These are phyloP conservation scores for Wallacemonas sp. DNA, from an alignment of 208 protist genomes.

Conservation along the genomic window DNA sequence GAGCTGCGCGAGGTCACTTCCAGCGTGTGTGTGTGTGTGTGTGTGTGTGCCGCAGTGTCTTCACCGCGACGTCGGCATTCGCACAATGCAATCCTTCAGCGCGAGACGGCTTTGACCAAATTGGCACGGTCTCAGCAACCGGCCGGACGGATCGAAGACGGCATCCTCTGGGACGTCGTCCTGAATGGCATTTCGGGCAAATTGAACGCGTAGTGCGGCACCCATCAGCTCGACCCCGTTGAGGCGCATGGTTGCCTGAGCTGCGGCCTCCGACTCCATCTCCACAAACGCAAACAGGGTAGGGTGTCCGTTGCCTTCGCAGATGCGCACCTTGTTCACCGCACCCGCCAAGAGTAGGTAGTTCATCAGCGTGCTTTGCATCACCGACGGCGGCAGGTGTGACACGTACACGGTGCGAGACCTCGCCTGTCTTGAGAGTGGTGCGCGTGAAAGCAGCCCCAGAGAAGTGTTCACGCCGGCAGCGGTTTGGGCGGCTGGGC, in stretches of 20 bases:
- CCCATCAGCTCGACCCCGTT: conserved; percentile 61
- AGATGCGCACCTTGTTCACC: conserved; percentile 83
- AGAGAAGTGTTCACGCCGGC: too few relatives aligned
- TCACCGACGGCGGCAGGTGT: conserved; percentile 52
- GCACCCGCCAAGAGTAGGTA: conserved; percentile 44
- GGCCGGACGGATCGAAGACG: conserved; percentile 29
- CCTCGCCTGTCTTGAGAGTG: conserved; percentile 14
- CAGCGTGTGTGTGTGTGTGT: too few relatives aligned
- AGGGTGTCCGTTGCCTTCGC: conserved; percentile 49
- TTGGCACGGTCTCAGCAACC: conserved; percentile 43
- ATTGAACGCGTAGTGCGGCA: conserved; percentile 58
- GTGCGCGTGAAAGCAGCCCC: neutral
- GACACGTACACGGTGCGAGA: conserved; percentile 80
- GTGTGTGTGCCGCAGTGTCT: too few relatives aligned
- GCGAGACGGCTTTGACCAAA: conserved; percentile 43
- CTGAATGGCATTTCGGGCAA: conserved; percentile 77
- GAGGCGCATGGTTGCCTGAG: conserved; percentile 42
- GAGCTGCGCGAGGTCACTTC: too few relatives aligned
- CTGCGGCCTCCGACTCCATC: conserved; percentile 65
- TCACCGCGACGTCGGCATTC: neutral
- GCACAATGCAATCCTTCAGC: conserved; percentile 19
- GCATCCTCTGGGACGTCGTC: conserved; percentile 69
- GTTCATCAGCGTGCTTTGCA: conserved; percentile 60
- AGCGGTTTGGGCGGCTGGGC: neutral
- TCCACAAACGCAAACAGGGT: conserved; percentile 88